Base-by-base conservation (phyloP, 2,329 filamentous ascomycete genomes). In the Trichoderma hamatum region DNA sequence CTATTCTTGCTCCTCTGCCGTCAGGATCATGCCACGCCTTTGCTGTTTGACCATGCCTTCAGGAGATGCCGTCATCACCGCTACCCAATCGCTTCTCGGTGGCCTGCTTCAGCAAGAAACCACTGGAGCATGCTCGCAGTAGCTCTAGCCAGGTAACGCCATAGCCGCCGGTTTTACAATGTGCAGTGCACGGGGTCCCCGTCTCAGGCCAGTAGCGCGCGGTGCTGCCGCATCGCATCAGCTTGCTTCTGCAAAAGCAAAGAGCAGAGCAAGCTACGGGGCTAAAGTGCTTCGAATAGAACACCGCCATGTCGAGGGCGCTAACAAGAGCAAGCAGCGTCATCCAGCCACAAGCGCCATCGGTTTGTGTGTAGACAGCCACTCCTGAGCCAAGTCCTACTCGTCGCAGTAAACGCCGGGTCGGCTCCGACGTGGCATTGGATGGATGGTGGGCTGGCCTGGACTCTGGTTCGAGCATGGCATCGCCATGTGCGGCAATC, bases 341-440 rank as follows among this genome's bases (percentile, higher is more conserved):
- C 63, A 49, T 58, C 39, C 54, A 59, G 63, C 39, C 63, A 67
- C 63, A 67, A 67, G 63, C 63, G 63, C 54, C 30, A 32, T 21
- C 63, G 54, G 34, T 34, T 51, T 39, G 24, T 34, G 34, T n/a
- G 46, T n/a, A 30, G 24, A 43, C 32, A 26, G 49, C 43, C 55
- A 61, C 43, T 67, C 55, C 51, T 66, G 46, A 24, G 46, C 46
- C 46, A 6, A 49, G 46, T 49, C 46, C 46, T 49, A 49, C n/a
- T 3, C 6, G 21, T 2, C 21, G 13, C 36, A 46, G 24, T 64
- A 67, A 67, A 67, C 65, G 65, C 65, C 65, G 65, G 65, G 65
- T 61, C 65, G 65, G 65, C 43, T 61, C 65, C 65, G 65, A 67
- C 56, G 63, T 30, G 61, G 51, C 61, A 51, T 54, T 51, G 32